Percentiles rank a stretch among this genome's conserved stretches.
These are phyloP conservation scores for Fusarium equiseti DNA, from an alignment of 2,329 filamentous ascomycete species.

Conservation along the genomic window DNA sequence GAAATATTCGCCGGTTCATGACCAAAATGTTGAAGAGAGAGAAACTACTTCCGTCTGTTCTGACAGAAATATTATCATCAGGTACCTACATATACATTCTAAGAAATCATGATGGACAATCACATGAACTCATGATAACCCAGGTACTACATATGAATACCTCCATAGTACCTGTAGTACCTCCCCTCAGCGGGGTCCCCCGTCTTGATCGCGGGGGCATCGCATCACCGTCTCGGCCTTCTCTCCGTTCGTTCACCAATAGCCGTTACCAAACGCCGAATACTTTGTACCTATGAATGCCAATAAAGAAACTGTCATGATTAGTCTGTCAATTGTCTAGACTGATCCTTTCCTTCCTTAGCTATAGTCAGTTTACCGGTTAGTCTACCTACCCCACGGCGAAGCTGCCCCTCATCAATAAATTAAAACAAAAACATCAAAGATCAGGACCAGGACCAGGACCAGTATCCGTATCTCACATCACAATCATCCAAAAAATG, in stretches of 20 bases:
- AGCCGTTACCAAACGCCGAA: slow-evolving; percentile 9
- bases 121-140: not conserved
- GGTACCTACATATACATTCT: not conserved
- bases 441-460: not conserved
- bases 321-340: slow-evolving; percentile 11
- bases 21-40: not conserved
- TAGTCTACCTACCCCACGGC: slow-evolving; percentile 26
- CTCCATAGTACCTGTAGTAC: not conserved
- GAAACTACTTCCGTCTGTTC: not conserved
- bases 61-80: not conserved
- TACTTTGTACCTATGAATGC: not conserved
- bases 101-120: not conserved
- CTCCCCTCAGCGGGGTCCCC: slow-evolving; percentile 19
- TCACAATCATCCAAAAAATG: slow-evolving; percentile 46
- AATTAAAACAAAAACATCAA: slow-evolving; percentile 6
- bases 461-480: not conserved
- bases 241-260: slow-evolving; percentile 30
- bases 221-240: slow-evolving; percentile 21
- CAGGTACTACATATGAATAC: not conserved
- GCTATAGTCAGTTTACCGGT: not conserved
- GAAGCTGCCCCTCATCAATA: slow-evolving; percentile 23
- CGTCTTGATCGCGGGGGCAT: slow-evolving; percentile 9
- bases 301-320: slow-evolving; percentile 11
- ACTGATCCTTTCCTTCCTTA: not conserved
- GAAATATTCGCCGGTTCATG: slow-evolving; percentile 24